Evolutionary conservation across 345 rosid species (phyloP).

Genomic region (Euphorbia pulcherrima): DNA sequence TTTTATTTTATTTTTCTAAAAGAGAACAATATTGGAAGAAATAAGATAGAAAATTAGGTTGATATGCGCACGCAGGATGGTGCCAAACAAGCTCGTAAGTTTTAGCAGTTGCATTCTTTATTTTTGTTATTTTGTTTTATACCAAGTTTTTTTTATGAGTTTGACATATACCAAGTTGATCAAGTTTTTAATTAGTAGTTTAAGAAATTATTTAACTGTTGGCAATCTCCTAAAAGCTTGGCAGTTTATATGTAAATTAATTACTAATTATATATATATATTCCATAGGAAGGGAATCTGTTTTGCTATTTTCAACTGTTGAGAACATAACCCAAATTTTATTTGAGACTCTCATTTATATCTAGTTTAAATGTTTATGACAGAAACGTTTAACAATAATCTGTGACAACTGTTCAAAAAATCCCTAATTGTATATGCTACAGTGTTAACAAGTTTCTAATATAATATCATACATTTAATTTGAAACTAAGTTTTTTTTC

Average conservation of each 20-base stretch:
- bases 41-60: background rate
- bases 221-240: background rate
- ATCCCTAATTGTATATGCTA: background rate
- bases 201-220: background rate
- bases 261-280: background rate
- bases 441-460: too few relatives aligned
- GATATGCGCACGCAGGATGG: slow-evolving; percentile 5
- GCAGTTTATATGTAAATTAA: background rate
- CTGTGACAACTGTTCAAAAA: background rate
- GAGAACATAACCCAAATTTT: background rate
- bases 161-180: background rate
- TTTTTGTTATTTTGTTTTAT: too few relatives aligned
- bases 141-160: background rate
- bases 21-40: background rate
- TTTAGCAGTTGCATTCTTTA: background rate
- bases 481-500: too few relatives aligned
- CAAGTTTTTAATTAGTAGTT: background rate
- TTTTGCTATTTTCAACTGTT: background rate
- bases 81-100: slow-evolving; percentile 4
- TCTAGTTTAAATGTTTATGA: background rate
- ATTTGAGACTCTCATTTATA: background rate
- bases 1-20: background rate
- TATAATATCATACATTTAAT: too few relatives aligned
- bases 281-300: background rate
- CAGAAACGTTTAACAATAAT: background rate